These are phyloP conservation scores for Ceratocystis destructans DNA, from an alignment of 2,329 filamentous ascomycete species.

Conservation along the genomic window DNA sequence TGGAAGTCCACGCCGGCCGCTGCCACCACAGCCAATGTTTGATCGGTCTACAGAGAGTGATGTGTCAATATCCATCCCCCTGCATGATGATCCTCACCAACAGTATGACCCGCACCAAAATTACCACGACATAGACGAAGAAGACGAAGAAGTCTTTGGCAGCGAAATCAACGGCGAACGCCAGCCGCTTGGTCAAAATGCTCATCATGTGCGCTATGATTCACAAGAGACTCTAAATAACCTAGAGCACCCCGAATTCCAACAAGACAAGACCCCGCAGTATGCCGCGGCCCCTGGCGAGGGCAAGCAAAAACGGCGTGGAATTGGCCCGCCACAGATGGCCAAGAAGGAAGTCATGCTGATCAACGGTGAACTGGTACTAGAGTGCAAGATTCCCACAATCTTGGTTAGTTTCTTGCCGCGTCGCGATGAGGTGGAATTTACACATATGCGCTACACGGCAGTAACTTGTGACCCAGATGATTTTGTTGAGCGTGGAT, in stretches of 20 bases:
- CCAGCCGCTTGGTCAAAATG: conserved; percentile 11
- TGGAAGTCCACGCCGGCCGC: conserved; percentile 69
- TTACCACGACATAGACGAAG: conserved; percentile 21
- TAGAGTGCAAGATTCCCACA: conserved; percentile 98
- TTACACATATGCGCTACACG: conserved; percentile 97
- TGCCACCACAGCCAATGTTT: conserved; percentile 82
- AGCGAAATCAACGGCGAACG: conserved; percentile 30
- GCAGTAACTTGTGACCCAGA: conserved; percentile 97
- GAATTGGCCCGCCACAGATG: conserved; percentile 76
- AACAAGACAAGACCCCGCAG: conserved; percentile 35
- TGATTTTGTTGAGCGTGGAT: conserved; percentile 77
- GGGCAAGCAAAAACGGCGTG: conserved; percentile 75
- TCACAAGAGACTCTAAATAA: conserved; percentile 45
- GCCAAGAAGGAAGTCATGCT: conserved; percentile 86
- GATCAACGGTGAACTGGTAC: conserved; percentile 92
- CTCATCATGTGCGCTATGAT: conserved; percentile 39
- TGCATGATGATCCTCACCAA: conserved; percentile 25
- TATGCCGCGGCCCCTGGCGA: conserved; percentile 33
- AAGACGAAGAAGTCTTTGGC: conserved; percentile 62
- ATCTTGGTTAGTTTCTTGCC: conserved; percentile 96
- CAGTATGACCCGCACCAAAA: conserved; percentile 35
- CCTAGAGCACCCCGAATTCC: conserved; percentile 24
- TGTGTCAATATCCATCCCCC: conserved; percentile 57
- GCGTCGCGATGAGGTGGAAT: conserved; percentile 81
- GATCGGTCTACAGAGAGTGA: conserved; percentile 34